Evolutionary conservation across 495 filamentous ascomycete species (phyloP), one percentile per base, ranked within the genome.

Genomic region (Bryoglossum gracile): DNA sequence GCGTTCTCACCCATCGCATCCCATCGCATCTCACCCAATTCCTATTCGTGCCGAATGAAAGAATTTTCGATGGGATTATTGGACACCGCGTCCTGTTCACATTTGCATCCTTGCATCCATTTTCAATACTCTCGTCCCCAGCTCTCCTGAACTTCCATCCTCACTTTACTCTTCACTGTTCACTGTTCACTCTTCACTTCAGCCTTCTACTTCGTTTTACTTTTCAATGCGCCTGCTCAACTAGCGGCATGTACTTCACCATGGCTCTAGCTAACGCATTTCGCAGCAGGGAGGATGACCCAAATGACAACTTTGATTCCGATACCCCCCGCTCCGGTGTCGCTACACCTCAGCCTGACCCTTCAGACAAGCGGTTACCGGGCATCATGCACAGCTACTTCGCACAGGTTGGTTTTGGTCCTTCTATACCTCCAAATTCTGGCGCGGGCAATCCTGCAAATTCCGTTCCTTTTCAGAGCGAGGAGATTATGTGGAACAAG

Each of bases 351-450:
- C 85, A 86, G 55, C 90, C 89, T 30, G 88, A 96, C 68, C 83
- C 78, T 42, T 80, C 81, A 35, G 90, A 96, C 69, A 94, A 92
- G 66, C 84, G 89, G 63, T 72, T 90, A 60, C 90, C 90, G 37
- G 86, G 87, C 60, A 88, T 95, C 66, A 81, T 88, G 75, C 71
- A 76, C 62, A 89, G 82, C 73, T 94, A 87, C 75, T 94, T 92
- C 77, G 85, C 84, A 71, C 90, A 96, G 89, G 90, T 96, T 91
- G 78, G 89, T 95, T 75, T 66, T 69, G 47, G 51, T 59, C 75
- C 67, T 70, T 70, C 67, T 70, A 68, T 67, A 65, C 68, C 62
- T 67, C 64, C 67, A 59, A 65, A 53, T 74, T 53, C 53, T 32
- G 47, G 47, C 34, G 40, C 62, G 62, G 58, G 65, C 65, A 64